A percentile compares a stretch with the other conserved stretches of the same genome.
phyloP scores from a whole-genome alignment of 371 early-diverging fungal species.

The Apophysomyces sp. region DNA sequence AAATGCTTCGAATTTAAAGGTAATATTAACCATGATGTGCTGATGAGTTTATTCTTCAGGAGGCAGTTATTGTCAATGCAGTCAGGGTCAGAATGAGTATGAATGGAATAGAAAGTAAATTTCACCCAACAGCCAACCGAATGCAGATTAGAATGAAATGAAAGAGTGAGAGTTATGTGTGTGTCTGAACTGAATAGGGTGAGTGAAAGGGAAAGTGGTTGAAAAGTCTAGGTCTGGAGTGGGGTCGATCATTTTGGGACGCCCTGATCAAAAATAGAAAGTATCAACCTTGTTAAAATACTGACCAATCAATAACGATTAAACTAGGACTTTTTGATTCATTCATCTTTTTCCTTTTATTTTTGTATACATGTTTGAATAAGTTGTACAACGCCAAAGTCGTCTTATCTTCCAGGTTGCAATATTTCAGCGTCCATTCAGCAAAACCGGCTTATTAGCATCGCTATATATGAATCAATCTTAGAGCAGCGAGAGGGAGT shows the following conservation, averaged over 20 bases:
- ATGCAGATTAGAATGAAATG: background rate
- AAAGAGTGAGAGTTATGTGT: background rate
- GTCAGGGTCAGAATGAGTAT: background rate
- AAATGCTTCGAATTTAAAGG: constrained; percentile 71
- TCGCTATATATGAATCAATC: constrained; percentile 12
- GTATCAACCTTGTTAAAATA: background rate
- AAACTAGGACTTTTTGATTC: too few species aligned
- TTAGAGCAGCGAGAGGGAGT: constrained; percentile 26
- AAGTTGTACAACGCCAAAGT: constrained; percentile 36
- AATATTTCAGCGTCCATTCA: constrained; percentile 38
- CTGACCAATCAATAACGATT: constrained; percentile 1
- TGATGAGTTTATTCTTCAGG: constrained; percentile 3
- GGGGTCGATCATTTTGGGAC: background rate
- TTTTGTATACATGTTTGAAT: background rate
- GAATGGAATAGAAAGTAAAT: constrained; percentile 1
- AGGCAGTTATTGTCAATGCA: background rate
- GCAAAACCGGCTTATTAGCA: constrained; percentile 39
- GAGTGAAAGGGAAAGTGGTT: background rate
- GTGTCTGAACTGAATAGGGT: background rate
- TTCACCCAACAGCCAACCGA: background rate
- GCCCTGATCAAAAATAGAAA: background rate
- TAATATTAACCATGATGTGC: constrained; percentile 38
- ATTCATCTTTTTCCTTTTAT: constrained; percentile 8
- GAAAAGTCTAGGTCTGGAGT: background rate
- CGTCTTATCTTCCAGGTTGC: constrained; percentile 37